These are phyloP conservation scores for Lycium barbarum DNA, from an alignment of 257 asterid genomes.

Conservation along the genomic window DNA sequence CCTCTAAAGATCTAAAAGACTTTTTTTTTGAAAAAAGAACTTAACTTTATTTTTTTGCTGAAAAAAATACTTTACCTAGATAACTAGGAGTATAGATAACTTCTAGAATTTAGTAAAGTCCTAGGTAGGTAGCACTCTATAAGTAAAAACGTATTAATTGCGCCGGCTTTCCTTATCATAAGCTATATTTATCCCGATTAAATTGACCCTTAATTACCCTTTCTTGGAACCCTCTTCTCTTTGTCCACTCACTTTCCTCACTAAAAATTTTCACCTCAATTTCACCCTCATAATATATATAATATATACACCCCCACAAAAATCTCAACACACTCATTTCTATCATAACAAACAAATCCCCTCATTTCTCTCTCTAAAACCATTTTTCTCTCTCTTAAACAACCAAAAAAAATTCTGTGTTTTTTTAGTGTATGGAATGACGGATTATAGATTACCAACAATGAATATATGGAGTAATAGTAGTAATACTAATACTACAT, in stretches of 20 bases:
- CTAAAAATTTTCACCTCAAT: neutral
- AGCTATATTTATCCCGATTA: neutral
- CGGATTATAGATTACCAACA: slow-evolving; percentile 43
- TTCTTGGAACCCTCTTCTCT: neutral
- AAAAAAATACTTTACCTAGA: no score
- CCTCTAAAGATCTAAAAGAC: no score
- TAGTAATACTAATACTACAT: neutral
- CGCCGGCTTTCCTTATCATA: slow-evolving; percentile 5
- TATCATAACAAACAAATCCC: slow-evolving; percentile 16
- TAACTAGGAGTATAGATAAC: no score
- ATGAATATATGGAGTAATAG: slow-evolving; percentile 52
- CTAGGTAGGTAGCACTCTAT: neutral
- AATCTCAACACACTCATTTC: slow-evolving; percentile 27
- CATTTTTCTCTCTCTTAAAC: neutral
- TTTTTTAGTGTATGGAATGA: slow-evolving; percentile 44
- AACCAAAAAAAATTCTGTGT: neutral
- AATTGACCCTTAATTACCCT: neutral
- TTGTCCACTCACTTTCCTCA: slow-evolving; percentile 13
- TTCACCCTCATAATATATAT: neutral
- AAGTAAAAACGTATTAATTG: neutral
- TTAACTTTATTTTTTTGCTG: no score
- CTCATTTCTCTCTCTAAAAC: slow-evolving; percentile 6
- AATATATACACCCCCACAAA: neutral
- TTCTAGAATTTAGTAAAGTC: neutral
- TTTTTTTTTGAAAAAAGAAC: no score